phyloP scores from a whole-genome alignment of 345 rosid genomes.

The Kandelia obovata region DNA sequence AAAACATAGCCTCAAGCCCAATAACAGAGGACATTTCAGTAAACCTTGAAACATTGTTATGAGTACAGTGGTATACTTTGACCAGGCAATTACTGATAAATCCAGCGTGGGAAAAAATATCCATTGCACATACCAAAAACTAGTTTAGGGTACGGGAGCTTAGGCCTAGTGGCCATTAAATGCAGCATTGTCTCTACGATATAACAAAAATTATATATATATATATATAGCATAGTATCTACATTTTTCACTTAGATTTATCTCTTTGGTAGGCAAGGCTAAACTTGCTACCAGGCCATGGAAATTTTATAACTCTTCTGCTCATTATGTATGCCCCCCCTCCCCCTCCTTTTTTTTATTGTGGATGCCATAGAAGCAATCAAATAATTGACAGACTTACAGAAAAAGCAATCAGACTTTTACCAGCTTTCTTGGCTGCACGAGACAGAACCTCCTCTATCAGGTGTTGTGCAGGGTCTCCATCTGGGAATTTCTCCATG shows the following conservation, averaged over 20 bases:
- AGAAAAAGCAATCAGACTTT: conserved; percentile 15
- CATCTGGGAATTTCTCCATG: conserved; percentile 93
- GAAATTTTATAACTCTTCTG: not conserved
- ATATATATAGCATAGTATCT: not conserved
- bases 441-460: conserved; percentile 88
- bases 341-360: no score
- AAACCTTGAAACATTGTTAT: no score
- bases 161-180: not conserved
- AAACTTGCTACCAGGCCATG: not conserved
- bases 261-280: not conserved
- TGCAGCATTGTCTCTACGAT: not conserved
- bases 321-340: not conserved
- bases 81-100: not conserved
- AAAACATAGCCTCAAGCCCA: no score
- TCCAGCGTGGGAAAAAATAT: not conserved
- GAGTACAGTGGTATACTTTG: not conserved
- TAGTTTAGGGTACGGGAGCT: not conserved
- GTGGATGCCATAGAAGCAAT: not conserved
- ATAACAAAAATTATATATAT: not conserved
- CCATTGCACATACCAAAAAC: not conserved
- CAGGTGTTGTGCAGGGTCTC: conserved; percentile 94
- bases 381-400: conserved; percentile 6
- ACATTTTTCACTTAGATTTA: not conserved
- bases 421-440: conserved; percentile 98
- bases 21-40: no score